Evolutionary conservation across 176 grass and related monocot species (phyloP).

Genomic region (Zea luxurians): DNA sequence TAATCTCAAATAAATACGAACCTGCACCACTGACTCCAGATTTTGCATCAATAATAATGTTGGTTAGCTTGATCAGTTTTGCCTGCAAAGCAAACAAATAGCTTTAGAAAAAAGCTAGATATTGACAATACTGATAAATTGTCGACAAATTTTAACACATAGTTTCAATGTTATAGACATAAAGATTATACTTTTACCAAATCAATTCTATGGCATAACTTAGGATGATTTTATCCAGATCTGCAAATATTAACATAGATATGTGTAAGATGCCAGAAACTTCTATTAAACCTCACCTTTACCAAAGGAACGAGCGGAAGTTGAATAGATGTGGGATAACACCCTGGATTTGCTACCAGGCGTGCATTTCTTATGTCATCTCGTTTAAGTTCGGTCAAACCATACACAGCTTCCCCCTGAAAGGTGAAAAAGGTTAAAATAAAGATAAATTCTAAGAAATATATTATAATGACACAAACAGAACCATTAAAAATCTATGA

Average conservation of each 20-base stretch:
- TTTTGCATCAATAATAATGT: constrained; percentile 98
- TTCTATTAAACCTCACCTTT: constrained; percentile 54
- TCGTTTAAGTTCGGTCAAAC: constrained; percentile 85
- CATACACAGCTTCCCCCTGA: constrained; percentile 87
- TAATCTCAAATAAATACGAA: constrained; percentile 31
- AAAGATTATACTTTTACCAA: neutral
- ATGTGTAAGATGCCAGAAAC: neutral
- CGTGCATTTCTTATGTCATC: constrained; percentile 70
- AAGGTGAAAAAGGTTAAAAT: neutral
- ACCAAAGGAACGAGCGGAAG: constrained; percentile 93
- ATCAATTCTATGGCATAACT: neutral
- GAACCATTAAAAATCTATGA: constrained; percentile 6
- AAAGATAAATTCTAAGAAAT: constrained; percentile 34
- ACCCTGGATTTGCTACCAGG: constrained; percentile 94
- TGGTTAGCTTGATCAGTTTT: constrained; percentile 70
- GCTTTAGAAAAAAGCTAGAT: constrained; percentile 30
- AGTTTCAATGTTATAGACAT: neutral
- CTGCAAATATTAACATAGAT: neutral
- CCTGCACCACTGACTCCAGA: constrained; percentile 96
- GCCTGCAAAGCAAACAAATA: constrained; percentile 52
- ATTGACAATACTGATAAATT: constrained; percentile 22
- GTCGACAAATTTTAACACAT: neutral
- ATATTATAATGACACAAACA: constrained; percentile 8
- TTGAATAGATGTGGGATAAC: constrained; percentile 95
- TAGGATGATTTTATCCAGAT: neutral